phyloP scores from a whole-genome alignment of 2,329 filamentous ascomycete genomes.

The Thielaviopsis ethacetica region DNA sequence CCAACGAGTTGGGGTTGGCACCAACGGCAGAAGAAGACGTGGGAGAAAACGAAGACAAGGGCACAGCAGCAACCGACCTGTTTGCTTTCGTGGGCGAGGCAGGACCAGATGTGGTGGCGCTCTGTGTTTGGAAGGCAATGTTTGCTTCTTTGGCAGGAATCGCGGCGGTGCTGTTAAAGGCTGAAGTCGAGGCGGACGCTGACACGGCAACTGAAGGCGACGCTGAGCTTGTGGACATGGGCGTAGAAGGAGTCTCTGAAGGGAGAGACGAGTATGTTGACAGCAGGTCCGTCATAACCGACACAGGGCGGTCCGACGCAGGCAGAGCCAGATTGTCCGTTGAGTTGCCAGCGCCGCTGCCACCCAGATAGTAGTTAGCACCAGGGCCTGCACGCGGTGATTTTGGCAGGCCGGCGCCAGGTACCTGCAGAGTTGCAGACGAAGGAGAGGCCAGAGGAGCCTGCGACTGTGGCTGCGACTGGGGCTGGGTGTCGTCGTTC shows the following conservation, averaged over 20 bases:
- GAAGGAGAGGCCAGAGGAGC: background rate
- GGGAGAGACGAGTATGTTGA: constrained; percentile 16
- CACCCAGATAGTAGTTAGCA: constrained; percentile 4
- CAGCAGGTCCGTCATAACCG: constrained; percentile 12
- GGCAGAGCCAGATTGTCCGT: constrained; percentile 11
- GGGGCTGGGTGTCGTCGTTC: constrained; percentile 7
- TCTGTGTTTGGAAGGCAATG: no score
- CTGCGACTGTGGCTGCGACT: constrained; percentile 3
- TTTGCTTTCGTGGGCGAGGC: background rate
- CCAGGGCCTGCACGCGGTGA: background rate
- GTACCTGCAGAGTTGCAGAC: constrained; percentile 6
- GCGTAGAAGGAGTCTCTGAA: constrained; percentile 14
- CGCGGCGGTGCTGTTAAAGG: no score
- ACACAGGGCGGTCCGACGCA: constrained; percentile 12
- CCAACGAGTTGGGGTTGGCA: constrained; percentile 1
- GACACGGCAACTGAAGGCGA: background rate
- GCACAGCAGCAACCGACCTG: background rate
- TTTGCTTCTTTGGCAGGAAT: no score
- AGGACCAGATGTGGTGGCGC: no score
- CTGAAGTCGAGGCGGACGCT: background rate
- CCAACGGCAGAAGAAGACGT: background rate
- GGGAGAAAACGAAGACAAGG: background rate
- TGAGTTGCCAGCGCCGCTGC: constrained; percentile 7
- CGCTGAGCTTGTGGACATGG: background rate
- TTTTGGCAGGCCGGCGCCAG: background rate